Evolutionary conservation across 1,284 basidiomycete species (phyloP).

Genomic region (Cutaneotrichosporon arboriforme): DNA sequence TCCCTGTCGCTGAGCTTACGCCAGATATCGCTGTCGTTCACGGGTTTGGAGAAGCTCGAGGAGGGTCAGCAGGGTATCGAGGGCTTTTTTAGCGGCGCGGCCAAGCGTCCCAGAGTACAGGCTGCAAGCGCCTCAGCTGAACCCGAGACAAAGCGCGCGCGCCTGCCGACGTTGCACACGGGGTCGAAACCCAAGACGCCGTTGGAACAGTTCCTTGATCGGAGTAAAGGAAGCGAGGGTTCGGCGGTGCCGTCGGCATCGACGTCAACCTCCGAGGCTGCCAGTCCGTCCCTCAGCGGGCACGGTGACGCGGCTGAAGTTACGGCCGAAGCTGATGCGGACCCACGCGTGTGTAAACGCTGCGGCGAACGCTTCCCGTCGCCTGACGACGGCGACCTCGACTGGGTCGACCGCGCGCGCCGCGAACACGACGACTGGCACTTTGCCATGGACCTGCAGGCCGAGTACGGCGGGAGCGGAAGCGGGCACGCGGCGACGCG

Average conservation of each 20-base stretch:
- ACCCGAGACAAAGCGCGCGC: conserved; percentile 24
- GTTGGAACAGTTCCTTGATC: conserved; percentile 28
- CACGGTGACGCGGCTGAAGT: background rate
- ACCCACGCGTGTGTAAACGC: conserved; percentile 27
- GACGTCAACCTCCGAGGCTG: background rate
- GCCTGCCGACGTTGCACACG: conserved; percentile 29
- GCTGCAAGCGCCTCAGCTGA: conserved; percentile 3
- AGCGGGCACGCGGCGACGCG: background rate
- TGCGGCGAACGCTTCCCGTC: conserved; percentile 19
- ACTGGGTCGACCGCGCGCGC: conserved; percentile 49
- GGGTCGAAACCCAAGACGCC: conserved; percentile 18
- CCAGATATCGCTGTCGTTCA: conserved; percentile 67
- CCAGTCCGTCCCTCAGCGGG: background rate
- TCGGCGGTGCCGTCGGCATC: background rate
- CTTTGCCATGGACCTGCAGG: conserved; percentile 67
- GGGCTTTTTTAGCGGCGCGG: conserved; percentile 60
- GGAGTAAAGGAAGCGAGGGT: background rate
- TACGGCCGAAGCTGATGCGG: background rate
- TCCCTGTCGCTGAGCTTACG: background rate
- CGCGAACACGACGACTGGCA: conserved; percentile 82
- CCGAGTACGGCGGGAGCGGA: conserved; percentile 19
- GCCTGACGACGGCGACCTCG: conserved; percentile 12
- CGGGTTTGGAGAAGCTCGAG: conserved; percentile 73
- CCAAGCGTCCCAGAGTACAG: background rate
- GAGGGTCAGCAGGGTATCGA: conserved; percentile 79